Evolutionary conservation across 2,329 filamentous ascomycete genomes (phyloP), one percentile per base, ranked within the genome.

Genomic region (Colletotrichum kahawae): DNA sequence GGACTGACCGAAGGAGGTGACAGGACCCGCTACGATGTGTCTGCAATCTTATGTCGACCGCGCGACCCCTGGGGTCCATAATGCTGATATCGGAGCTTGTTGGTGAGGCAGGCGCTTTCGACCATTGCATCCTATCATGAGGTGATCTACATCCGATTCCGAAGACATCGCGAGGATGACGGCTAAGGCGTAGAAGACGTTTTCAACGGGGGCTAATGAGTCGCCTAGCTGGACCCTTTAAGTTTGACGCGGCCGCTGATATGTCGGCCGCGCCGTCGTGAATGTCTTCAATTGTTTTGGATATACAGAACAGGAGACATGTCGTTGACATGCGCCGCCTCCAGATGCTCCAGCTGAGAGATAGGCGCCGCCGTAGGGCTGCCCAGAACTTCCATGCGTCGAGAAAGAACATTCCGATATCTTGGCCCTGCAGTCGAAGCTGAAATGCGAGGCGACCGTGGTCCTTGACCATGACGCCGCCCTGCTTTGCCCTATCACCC

Each of bases 1-100:
- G 72, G 72, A 14, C 72, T 72, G 72, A 48, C 72, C 71, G 71
- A 71, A 67, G 31, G 31, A 71, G 21, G 67, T 34, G 57, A 62
- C n/a, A 59, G 5, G 70, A 73, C 66, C 70, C 70, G 70, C 70
- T 64, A 24, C 29, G 7, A 7, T 7, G 51, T 31, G 33, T 33
- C 33, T 62, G 69, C 38, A 75, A 67, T 72, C 57, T 75, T 59
- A 67, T 38, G 48, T 60, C 34, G 27, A 65, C 60, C 31, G 71
- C 65, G 31, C 64, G 34, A 21, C 36, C 54, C 57, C 54, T 18
- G 12, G 34, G 16, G 38, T 38, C 66, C 24, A 43, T 68, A 31
- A 59, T 43, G 18, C 33, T 67, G 72, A 75, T 72, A 67, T 67
- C 57, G 43, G 57, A 54, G 48, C 12, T 57, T 14, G 31, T 54